These are phyloP conservation scores for Xerocomus brunneocitrinus DNA, from an alignment of 768 basidiomycete genomes.

Conservation along the genomic window DNA sequence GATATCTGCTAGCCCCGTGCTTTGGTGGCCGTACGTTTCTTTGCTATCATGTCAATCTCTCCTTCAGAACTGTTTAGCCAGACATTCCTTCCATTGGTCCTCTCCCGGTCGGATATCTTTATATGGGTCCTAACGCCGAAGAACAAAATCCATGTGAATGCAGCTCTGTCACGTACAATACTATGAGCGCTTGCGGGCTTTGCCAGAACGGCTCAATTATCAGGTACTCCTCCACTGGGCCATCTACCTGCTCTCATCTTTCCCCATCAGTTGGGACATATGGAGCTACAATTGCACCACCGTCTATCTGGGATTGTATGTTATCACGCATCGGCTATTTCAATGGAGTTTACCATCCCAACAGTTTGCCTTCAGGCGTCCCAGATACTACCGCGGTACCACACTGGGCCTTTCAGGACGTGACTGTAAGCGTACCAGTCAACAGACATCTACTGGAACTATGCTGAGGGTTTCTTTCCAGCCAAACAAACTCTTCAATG, in stretches of 20 bases:
- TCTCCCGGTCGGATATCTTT: conserved; percentile 32
- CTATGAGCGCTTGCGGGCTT: conserved; percentile 53
- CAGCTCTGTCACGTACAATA: conserved; percentile 51
- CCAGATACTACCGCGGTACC: conserved; percentile 50
- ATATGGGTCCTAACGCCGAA: conserved; percentile 31
- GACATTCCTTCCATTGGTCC: conserved; percentile 33
- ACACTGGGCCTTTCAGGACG: conserved; percentile 59
- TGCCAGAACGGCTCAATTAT: conserved; percentile 47
- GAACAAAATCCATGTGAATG: conserved; percentile 42
- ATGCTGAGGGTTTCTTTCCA: conserved; percentile 14
- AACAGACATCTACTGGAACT: background rate
- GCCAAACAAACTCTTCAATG: conserved; percentile 37
- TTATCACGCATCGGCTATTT: background rate
- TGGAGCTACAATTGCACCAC: conserved; percentile 48
- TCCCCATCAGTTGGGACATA: conserved; percentile 40
- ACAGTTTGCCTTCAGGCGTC: conserved; percentile 43
- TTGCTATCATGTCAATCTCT: conserved; percentile 3
- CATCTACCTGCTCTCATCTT: conserved; percentile 1
- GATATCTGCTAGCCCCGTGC: conserved; percentile 41
- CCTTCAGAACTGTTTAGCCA: conserved; percentile 15
- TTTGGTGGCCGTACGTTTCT: conserved; percentile 36
- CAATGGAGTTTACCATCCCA: background rate
- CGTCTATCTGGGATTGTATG: conserved; percentile 28
- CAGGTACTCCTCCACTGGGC: conserved; percentile 18
- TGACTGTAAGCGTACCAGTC: conserved; percentile 35